Conservation (phyloP, 257 asterid species). For the Galeopsis tetrahit region DNA sequence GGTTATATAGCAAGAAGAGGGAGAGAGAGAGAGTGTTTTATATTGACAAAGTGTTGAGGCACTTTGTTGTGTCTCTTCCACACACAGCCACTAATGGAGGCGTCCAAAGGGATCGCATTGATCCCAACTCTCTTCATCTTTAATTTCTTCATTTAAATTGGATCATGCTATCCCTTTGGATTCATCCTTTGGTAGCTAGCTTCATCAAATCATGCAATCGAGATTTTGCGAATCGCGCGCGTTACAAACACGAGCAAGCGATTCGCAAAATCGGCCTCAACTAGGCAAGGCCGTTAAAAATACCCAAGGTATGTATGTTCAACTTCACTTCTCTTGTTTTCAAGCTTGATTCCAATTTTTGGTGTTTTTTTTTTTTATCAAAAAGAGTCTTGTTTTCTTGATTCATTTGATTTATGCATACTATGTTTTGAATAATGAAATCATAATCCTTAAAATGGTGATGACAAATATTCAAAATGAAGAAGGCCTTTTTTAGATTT, state of each 20-base stretch:
- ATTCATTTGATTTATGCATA: neutral
- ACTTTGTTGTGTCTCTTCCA: conserved; percentile 53
- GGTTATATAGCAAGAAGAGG: conserved; percentile 19
- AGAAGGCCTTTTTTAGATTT: neutral
- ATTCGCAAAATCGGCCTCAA: too few relatives aligned
- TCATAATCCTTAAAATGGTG: neutral
- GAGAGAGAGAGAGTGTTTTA: conserved; percentile 46
- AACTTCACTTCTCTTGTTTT: neutral
- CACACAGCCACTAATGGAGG: conserved; percentile 70
- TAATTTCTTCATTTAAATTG: conserved; percentile 31
- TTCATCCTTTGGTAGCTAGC: conserved; percentile 80
- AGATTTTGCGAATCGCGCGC: too few relatives aligned
- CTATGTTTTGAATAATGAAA: neutral
- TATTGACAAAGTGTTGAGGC: conserved; percentile 49
- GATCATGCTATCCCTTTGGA: conserved; percentile 81
- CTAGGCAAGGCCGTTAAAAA: neutral
- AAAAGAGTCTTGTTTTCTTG: neutral
- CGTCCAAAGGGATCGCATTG: conserved; percentile 99
- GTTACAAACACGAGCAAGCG: too few relatives aligned
- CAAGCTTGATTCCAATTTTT: neutral
- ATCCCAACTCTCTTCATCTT: conserved; percentile 45
- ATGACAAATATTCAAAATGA: neutral
- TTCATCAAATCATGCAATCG: conserved; percentile 4
- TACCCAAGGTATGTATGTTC: conserved; percentile 33
- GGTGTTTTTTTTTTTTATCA: neutral